Evolutionary conservation across 1,284 basidiomycete genomes (phyloP), one percentile per base, ranked within the genome.

Genomic region (Leucoagaricus sp.): DNA sequence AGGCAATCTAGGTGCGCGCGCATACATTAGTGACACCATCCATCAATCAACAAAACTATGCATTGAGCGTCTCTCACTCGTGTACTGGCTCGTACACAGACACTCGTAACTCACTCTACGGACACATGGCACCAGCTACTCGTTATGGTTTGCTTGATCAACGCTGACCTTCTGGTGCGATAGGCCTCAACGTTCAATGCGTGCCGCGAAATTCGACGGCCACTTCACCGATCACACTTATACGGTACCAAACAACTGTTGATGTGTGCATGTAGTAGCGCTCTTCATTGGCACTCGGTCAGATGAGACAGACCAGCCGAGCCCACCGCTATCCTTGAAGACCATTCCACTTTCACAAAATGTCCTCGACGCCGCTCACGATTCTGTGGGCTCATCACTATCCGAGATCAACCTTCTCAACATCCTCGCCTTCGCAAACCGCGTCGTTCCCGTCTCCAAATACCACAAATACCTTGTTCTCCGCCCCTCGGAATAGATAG

Each of bases 201-300:
- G n/a, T n/a, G n/a, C n/a, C n/a, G n/a, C n/a, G n/a, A n/a, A n/a
- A n/a, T n/a, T n/a, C n/a, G 96, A 96, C n/a, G 99, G 96, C 82
- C 97, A 99, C 75, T 99, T 98, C 81, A 96, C 96, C 50, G 97
- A 99, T 77, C 90, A 98, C 62, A 86, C 97, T 77, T 91, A 86
- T 67, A 81, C 99, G 66, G 94, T 98, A 1, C 86, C 95, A 58
- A 96, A 99, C 75, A 97, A 97, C 72, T 89, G 96, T 72, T 89
- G 92, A 68, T 99, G 98, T 72, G 95, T 96, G 15, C 83, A 83
- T 29, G 83, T 90, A n/a, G n/a, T n/a, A 15, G 93, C 88, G 10
- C 86, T 91, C 64, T 89, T 95, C 69, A 94, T 99, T 64, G 94
- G 94, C 31, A 88, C 96, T 76, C 75, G 78, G 0, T 70, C 93